Evolutionary conservation across 2,329 filamentous ascomycete species (phyloP).

Genomic region (Trichoderma hamatum): DNA sequence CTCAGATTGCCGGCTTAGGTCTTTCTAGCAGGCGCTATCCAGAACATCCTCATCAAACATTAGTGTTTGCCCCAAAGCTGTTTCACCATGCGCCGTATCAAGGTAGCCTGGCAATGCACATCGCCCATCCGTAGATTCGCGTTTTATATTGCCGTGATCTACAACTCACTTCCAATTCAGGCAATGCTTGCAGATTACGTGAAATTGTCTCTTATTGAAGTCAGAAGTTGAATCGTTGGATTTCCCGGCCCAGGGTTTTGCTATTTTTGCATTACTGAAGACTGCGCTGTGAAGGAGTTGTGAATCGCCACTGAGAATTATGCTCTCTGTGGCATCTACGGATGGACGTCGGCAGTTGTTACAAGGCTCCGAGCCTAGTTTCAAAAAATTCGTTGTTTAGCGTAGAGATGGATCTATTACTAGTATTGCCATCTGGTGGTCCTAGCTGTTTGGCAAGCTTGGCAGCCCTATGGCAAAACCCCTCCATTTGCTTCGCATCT

Average conservation of each 20-base stretch:
- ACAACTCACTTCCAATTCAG: neutral
- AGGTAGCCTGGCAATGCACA: neutral
- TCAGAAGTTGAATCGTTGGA: neutral
- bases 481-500: neutral
- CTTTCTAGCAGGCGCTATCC: neutral
- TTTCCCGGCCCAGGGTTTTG: neutral
- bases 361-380: neutral
- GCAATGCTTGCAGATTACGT: neutral
- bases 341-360: neutral
- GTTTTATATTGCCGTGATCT: neutral
- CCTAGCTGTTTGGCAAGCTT: neutral
- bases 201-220: neutral
- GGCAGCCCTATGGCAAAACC: neutral
- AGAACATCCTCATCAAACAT: neutral
- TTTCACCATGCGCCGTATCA: constrained; percentile 8
- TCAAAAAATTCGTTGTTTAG: neutral
- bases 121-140: neutral
- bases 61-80: neutral
- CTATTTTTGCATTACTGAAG: neutral
- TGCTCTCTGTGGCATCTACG: neutral
- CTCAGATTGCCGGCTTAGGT: neutral
- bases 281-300: neutral
- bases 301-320: neutral
- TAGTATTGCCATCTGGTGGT: neutral
- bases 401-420: neutral